A percentile compares a stretch with the other conserved stretches of the same genome.
These are phyloP conservation scores for Byssothecium circinans DNA, from an alignment of 2,329 filamentous ascomycete genomes.

Conservation along the genomic window DNA sequence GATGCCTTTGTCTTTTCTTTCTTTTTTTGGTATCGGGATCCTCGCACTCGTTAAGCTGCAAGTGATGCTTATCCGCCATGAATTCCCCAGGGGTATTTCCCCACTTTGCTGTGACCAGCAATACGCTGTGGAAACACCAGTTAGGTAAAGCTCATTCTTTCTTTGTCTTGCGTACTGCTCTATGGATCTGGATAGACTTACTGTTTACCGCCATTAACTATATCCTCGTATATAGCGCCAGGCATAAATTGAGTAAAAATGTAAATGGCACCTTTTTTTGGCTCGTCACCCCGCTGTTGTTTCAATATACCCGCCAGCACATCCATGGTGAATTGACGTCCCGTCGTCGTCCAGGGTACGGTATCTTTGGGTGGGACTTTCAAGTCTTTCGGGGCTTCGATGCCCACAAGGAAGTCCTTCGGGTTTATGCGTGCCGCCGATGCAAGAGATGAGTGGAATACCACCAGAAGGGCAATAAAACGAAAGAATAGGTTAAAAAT, in stretches of 20 bases:
- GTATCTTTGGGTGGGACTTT: not conserved
- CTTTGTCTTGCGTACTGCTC: not conserved
- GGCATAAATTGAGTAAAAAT: not conserved
- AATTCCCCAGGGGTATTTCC: not conserved
- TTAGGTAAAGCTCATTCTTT: not conserved
- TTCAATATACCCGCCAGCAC: not conserved
- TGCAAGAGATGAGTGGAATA: not conserved
- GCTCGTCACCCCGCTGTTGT: slow-evolving; percentile 1
- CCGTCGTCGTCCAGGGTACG: not conserved
- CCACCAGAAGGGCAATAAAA: not conserved
- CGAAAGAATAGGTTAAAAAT: not conserved
- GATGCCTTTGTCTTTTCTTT: not conserved
- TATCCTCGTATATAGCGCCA: not conserved
- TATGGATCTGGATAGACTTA: not conserved
- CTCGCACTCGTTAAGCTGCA: not conserved
- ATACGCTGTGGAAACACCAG: not conserved
- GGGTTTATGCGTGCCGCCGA: not conserved
- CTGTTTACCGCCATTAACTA: slow-evolving; percentile 1
- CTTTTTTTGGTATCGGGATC: too few relatives aligned
- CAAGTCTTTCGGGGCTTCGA: not conserved
- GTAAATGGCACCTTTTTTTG: not conserved
- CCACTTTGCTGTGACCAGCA: not conserved
- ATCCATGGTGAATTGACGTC: not conserved
- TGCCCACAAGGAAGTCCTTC: not conserved
- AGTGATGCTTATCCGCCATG: not conserved